Evolutionary conservation across 352 stramenopile genomes (phyloP).

Genomic region (Aphanomyces stellatus): DNA sequence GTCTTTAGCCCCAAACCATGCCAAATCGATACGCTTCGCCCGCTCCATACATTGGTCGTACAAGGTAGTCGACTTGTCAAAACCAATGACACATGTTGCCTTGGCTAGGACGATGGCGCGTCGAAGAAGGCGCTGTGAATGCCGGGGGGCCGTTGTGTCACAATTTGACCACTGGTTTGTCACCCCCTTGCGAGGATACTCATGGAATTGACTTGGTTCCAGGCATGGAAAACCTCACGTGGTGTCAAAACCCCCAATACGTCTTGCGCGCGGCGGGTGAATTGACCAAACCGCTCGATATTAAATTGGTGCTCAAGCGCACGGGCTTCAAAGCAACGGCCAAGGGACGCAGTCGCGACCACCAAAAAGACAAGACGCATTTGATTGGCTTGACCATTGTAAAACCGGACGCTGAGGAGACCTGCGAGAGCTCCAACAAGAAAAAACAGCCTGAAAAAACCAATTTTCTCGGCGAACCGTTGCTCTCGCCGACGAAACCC

Average conservation of each 20-base stretch:
- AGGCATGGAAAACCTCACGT: constrained; percentile 48
- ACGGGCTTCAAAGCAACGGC: constrained; percentile 41
- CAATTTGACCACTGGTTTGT: constrained; percentile 31
- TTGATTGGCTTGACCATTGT: constrained; percentile 53
- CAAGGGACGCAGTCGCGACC: constrained; percentile 33
- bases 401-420: constrained; percentile 24
- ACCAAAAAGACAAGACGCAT: constrained; percentile 49
- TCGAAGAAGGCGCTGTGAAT: constrained; percentile 37
- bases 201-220: background rate
- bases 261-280: constrained; percentile 39
- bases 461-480: constrained; percentile 58
- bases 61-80: constrained; percentile 34
- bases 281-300: constrained; percentile 36
- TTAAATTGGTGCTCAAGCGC: constrained; percentile 67
- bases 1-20: constrained; percentile 73
- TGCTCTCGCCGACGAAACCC: constrained; percentile 34
- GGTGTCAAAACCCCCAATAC: constrained; percentile 88
- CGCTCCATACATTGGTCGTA: constrained; percentile 49
- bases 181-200: constrained; percentile 27
- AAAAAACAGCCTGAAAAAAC: constrained; percentile 45
- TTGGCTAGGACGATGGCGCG: constrained; percentile 28
- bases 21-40: constrained; percentile 56
- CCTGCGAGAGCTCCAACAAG: constrained; percentile 23
- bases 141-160: constrained; percentile 67
- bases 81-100: constrained; percentile 39